phyloP scores from a whole-genome alignment of 2,329 filamentous ascomycete genomes.

The Kalmusia sp. region DNA sequence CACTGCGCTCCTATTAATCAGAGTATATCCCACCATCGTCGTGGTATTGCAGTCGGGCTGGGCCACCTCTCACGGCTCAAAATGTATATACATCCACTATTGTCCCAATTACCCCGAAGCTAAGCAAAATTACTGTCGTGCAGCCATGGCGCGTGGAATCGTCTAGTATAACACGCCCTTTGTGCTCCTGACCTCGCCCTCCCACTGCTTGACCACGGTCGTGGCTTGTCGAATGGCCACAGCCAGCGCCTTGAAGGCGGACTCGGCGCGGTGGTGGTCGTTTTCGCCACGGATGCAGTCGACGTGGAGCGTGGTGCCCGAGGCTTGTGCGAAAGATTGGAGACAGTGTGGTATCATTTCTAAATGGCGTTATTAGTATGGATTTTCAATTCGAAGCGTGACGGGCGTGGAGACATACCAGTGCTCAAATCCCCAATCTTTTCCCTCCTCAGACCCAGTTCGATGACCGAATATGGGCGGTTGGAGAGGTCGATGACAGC shows the following conservation, averaged over 20 bases:
- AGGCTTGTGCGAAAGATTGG: constrained; percentile 90
- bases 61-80: not conserved
- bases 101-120: not conserved
- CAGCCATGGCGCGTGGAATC: not conserved
- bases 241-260: constrained; percentile 94
- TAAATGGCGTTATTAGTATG: constrained; percentile 36
- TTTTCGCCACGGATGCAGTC: constrained; percentile 90
- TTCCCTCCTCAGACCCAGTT: constrained; percentile 86
- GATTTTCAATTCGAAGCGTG: not conserved
- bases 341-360: constrained; percentile 98
- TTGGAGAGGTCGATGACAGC: constrained; percentile 96
- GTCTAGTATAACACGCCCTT: constrained; percentile 79
- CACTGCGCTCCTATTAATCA: too few relatives aligned
- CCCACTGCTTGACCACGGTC: constrained; percentile 75
- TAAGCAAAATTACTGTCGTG: too few relatives aligned
- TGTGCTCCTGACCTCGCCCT: constrained; percentile 93
- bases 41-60: too few relatives aligned
- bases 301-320: constrained; percentile 92
- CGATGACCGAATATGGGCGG: constrained; percentile 82
- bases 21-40: too few relatives aligned
- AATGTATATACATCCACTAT: not conserved
- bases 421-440: constrained; percentile 87
- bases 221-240: constrained; percentile 83
- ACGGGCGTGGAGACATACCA: constrained; percentile 6
- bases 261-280: constrained; percentile 95